Conservation (phyloP, 2,329 filamentous ascomycete species). For the Thelonectria blattea region DNA sequence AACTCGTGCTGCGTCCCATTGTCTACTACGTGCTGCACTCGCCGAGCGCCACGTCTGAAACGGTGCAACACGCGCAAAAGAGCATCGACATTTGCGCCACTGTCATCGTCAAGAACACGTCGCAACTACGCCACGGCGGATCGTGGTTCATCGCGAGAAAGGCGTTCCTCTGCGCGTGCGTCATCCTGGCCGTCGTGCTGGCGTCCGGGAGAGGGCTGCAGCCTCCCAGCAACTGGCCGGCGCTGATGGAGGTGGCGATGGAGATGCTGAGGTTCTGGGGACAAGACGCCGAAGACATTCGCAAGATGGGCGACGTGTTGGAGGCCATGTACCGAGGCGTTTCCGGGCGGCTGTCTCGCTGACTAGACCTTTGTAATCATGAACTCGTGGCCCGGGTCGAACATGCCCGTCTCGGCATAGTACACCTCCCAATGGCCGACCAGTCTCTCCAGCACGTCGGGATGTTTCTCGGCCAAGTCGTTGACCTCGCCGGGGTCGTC, state of each 20-base stretch:
- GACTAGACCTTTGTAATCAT: neutral
- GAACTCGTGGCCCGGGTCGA: neutral
- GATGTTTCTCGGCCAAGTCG: neutral
- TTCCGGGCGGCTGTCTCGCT: neutral
- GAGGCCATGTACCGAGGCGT: constrained; percentile 6
- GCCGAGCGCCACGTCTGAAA: neutral
- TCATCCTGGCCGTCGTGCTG: constrained; percentile 13
- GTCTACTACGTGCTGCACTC: constrained; percentile 19
- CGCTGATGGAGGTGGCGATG: neutral
- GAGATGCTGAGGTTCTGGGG: constrained; percentile 8
- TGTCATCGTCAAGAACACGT: neutral
- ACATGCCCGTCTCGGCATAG: constrained; percentile 16
- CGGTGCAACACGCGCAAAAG: constrained; percentile 12
- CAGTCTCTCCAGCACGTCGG: constrained; percentile 5
- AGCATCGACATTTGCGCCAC: constrained; percentile 13
- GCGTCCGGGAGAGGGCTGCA: constrained; percentile 2
- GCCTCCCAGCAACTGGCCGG: constrained; percentile 8
- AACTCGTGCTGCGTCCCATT: constrained; percentile 19
- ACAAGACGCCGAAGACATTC: constrained; percentile 4
- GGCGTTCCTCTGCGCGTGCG: constrained; percentile 10
- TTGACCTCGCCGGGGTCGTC: constrained; percentile 11
- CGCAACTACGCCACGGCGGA: constrained; percentile 16
- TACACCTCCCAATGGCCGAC: constrained; percentile 14
- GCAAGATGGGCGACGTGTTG: constrained; percentile 7
- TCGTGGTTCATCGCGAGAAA: constrained; percentile 18